Evolutionary conservation across 805 yeast genomes (phyloP), one percentile per base, ranked within the genome.

Genomic region (Pichia nanzhaoensis): DNA sequence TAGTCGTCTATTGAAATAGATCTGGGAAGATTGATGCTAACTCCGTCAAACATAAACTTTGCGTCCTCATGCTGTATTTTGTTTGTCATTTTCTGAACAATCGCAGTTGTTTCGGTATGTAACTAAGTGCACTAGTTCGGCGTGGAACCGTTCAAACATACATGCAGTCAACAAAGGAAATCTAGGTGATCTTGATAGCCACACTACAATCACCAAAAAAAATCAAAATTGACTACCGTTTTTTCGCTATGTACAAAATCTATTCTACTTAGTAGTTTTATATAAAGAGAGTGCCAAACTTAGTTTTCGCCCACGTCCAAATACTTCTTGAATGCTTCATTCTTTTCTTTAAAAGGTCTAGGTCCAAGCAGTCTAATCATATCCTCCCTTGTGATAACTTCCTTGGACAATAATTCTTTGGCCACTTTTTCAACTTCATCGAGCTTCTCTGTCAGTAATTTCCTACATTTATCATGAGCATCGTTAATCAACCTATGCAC

Each of bases 301-400:
- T 35, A 10, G 10, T 35, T 13, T 12, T 17, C 19, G 14, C 47
- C 35, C n/a, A 65, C 63, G 24, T 56, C 48, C 41, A 64, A 48
- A 39, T 84, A 83, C 64, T 84, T 84, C 64, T 86, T 88, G 65
- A 89, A 88, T 4, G 95, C 96, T 55, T 87, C 96, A 58, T 87
- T 89, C 51, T 77, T 81, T 61, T 89, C 96, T 19, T 86, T 83
- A 73, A 84, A 93, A 12, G 96, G 96, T 51, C 99, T 76, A 61
- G 84, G 84, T 12, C 99, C 99, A 39, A 93, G 67, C 43, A 93
- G 62, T 43, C 85, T 73, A 47, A 90, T 80, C 95, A 93, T 88
- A 60, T 93, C 99, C 55, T 87, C 95, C 63, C 99, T 78, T 4
- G 96, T 87, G 22, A 93, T 74, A 14, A 88, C 95, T 64, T 93